These are phyloP conservation scores for Tylopilus subfusipes DNA, from an alignment of 768 basidiomycete genomes.

Conservation along the genomic window DNA sequence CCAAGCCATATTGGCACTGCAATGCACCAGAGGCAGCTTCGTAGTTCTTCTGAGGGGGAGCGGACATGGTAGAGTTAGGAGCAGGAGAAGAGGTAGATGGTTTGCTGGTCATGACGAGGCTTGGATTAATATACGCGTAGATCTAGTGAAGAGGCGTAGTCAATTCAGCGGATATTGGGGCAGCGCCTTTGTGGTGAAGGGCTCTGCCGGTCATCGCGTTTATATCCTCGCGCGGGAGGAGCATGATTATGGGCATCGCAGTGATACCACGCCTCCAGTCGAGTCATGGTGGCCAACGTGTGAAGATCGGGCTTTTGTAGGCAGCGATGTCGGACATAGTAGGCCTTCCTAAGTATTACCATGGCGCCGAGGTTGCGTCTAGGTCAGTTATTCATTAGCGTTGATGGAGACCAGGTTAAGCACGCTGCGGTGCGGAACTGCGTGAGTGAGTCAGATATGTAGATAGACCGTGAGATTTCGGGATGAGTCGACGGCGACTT, in stretches of 20 bases:
- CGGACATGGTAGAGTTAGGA: neutral
- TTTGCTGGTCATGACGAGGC: neutral
- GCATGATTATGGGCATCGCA: neutral
- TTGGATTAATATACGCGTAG: neutral
- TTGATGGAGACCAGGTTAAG: no score
- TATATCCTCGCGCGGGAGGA: slow-evolving; percentile 1
- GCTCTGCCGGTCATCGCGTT: neutral
- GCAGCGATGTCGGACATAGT: neutral
- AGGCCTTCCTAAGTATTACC: no score
- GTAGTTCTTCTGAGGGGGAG: slow-evolving; percentile 22
- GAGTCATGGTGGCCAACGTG: neutral
- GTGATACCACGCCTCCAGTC: neutral
- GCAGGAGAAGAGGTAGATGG: neutral
- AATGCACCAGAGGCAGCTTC: slow-evolving; percentile 21
- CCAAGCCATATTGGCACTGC: slow-evolving; percentile 21
- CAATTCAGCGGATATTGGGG: neutral
- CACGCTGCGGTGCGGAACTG: no score
- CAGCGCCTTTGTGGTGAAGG: neutral
- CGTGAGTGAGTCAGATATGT: neutral
- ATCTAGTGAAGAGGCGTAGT: neutral
- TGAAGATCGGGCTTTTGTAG: neutral
- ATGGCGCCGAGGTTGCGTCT: neutral
- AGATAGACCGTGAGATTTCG: neutral
- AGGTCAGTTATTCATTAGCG: neutral
- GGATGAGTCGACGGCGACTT: no score